phyloP scores from a whole-genome alignment of 345 rosid genomes.

The Dimocarpus longan region DNA sequence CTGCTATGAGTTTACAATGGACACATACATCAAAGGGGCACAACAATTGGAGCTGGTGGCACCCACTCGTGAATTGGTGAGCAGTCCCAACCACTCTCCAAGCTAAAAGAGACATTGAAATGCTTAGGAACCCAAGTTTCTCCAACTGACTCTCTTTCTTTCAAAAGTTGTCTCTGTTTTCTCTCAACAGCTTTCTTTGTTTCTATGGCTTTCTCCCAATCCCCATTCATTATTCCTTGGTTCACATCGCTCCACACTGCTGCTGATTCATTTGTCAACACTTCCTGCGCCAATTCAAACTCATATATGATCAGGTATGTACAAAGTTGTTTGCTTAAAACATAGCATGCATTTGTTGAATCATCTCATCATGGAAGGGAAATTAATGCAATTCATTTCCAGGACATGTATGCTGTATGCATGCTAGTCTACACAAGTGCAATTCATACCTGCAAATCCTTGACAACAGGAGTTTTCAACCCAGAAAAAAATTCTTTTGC shows the following conservation, averaged over 20 bases:
- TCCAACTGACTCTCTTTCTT: constrained; percentile 47
- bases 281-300: constrained; percentile 39
- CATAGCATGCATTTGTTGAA: too few relatives aligned
- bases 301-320: neutral
- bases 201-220: constrained; percentile 77
- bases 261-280: constrained; percentile 61
- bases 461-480: constrained; percentile 60
- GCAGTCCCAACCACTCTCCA: constrained; percentile 64
- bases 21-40: constrained; percentile 27
- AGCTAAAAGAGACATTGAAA: constrained; percentile 44
- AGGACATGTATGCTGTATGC: too few relatives aligned
- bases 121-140: constrained; percentile 69
- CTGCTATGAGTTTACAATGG: too few relatives aligned
- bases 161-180: constrained; percentile 54
- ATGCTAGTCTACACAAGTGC: neutral
- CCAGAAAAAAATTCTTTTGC: constrained; percentile 56
- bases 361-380: too few relatives aligned
- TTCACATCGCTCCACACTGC: constrained; percentile 74
- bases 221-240: constrained; percentile 51
- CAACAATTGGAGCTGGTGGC: constrained; percentile 65
- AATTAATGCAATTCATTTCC: neutral
- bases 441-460: constrained; percentile 54
- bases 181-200: constrained; percentile 69
- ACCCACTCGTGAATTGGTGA: constrained; percentile 51
- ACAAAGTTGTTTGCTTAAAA: too few relatives aligned